Base-by-base conservation (phyloP, 2,329 filamentous ascomycete species). In the Colletotrichum sp. region DNA sequence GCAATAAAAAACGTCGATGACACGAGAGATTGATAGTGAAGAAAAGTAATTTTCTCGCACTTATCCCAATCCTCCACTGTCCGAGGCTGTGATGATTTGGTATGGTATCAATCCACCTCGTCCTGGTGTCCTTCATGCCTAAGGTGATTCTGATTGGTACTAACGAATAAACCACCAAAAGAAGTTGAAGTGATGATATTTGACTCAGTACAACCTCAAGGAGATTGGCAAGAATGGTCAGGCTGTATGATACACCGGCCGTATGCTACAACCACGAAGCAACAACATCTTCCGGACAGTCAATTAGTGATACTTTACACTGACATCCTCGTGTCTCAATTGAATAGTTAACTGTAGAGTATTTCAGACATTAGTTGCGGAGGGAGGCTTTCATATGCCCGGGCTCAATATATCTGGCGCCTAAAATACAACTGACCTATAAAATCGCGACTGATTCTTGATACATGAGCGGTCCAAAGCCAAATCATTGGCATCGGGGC, bases 301-400 rank as follows among this genome's bases (percentile, higher is more conserved):
- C 16, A 9, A 39, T 18, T 39, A 3, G 39, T 43, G 39, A 6
- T n/a, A 9, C 10, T 43, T 43, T 18, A 4, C 39, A 43, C 36
- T 43, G 39, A n/a, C 4, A n/a, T n/a, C 18, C 39, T n/a, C 9
- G 39, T 10, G 18, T 48, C 18, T n/a, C 18, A 48, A 3, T 48
- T 48, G 3, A n/a, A n/a, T 12, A 1, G 18, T 48, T 10, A n/a
- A n/a, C 8, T n/a, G 2, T 2, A 28, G 26, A 2, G 26, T 28
- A 28, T 2, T 43, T 12, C 10, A n/a, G 5, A n/a, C 39, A 48
- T 48, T n/a, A 1, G 9, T 10, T 48, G 1, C 18, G 39, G 12
- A n/a, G 18, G 9, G 9, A n/a, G 1, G 18, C 9, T 43, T 3
- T 0, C 0, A 12, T 6, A n/a, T n/a, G 39, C 18, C 5, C 0